A percentile compares a stretch with the other conserved stretches of the same genome.
Conservation (phyloP, 2,329 filamentous ascomycete genomes). For the Anthostomella pinea region DNA sequence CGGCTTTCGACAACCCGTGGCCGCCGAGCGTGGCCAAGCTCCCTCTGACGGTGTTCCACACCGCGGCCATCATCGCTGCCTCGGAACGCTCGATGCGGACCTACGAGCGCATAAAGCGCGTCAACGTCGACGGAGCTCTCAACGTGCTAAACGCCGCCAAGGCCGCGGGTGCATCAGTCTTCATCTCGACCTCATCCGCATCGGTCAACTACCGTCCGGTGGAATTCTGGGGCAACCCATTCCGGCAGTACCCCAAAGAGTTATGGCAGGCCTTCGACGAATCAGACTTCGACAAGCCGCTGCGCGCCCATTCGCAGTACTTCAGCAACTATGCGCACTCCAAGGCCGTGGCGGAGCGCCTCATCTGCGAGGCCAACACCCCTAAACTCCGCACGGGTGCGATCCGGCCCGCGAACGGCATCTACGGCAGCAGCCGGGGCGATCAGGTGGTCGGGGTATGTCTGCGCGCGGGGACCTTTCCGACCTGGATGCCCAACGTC, state of each 20-base stretch:
- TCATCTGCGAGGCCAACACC: conserved; percentile 35
- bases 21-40: conserved; percentile 34
- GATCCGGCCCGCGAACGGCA: conserved; percentile 51
- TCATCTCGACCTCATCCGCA: conserved; percentile 46
- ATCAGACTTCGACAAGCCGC: conserved; percentile 35
- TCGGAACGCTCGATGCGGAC: conserved; percentile 40
- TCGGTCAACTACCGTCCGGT: conserved; percentile 41
- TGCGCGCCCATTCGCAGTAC: conserved; percentile 38
- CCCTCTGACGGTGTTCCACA: conserved; percentile 50
- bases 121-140: conserved; percentile 46
- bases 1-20: conserved; percentile 45
- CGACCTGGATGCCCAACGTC: conserved; percentile 43
- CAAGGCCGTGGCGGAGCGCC: conserved; percentile 44
- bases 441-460: conserved; percentile 38
- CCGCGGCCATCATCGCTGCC: conserved; percentile 44
- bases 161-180: conserved; percentile 39
- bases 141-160: conserved; percentile 44
- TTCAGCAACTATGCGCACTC: conserved; percentile 45
- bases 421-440: conserved; percentile 47
- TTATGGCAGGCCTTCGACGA: conserved; percentile 43
- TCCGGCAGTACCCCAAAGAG: conserved; percentile 35
- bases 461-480: conserved; percentile 35
- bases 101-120: conserved; percentile 37
- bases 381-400: conserved; percentile 48
- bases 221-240: conserved; percentile 37